Base-by-base conservation (phyloP, 345 rosid species). In the Lepidium aucheri region DNA sequence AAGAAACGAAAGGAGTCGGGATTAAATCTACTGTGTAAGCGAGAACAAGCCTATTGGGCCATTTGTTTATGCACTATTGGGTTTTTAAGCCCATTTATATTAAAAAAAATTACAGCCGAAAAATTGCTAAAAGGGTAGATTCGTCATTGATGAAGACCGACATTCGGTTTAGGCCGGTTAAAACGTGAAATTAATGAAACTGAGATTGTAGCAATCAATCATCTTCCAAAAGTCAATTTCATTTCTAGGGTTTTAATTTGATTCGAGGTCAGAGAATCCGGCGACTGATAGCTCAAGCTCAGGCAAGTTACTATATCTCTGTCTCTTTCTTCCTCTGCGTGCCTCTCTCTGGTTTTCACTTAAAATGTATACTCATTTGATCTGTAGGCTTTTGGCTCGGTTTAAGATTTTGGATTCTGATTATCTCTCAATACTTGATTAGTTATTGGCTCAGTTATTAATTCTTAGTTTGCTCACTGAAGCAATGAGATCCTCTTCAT, bases 241-340 rank as follows among this genome's bases (percentile, higher is more conserved):
- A 30, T 15, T 14, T 40, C 77, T 74, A 74, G 77, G 77, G 77
- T 74, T 74, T 66, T 53, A 45, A 60, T 74, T 53, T 61, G 56
- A 52, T 67, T 9, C 63, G 63, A 53, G 77, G 68, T 66, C 53
- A 60, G 52, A 63, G 45, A 67, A 28, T 74, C 77, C 65, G 20
- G 13, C 58, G 20, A 60, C 60, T 44, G 50, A 26, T 44, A 51
- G 15, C 49, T 66, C 63, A 5, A 60, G 24, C 68, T 60, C 68
- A 28, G 77, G 36, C 16, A 36, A 32, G 65, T 67, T 67, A 1
- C 58, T 53, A 24, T 67, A 50, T 66, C 45, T 39, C 2, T 35
- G 3, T 4, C 9, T 35, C 0, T 39, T 10, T 28, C 28, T n/a
- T 17, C 10, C 2, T 3, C 42, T 68, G 28, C 10, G 55, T 46